Percentiles rank a stretch among this genome's conserved stretches.
phyloP scores from a whole-genome alignment of 2,329 filamentous ascomycete genomes.

The Aspergillus pseudoviridinutans region DNA sequence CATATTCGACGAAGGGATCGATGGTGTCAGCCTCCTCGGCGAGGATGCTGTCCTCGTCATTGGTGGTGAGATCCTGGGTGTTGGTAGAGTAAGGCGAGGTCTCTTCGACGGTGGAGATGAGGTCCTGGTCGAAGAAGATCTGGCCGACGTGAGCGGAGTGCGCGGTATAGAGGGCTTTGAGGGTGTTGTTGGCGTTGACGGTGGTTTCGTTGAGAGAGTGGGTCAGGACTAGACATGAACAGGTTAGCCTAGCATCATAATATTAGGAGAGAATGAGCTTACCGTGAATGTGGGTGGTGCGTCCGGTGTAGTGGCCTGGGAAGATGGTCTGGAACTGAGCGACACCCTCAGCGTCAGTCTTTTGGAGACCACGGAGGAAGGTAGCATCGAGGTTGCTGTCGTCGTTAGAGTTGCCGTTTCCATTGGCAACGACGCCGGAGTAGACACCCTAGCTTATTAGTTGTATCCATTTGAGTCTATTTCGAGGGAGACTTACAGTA shows the following conservation, averaged over 20 bases:
- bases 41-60: slow-evolving; percentile 50
- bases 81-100: slow-evolving; percentile 47
- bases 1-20: slow-evolving; percentile 57
- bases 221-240: slow-evolving; percentile 21
- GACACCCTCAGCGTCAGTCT: slow-evolving; percentile 40
- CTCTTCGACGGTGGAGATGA: slow-evolving; percentile 50
- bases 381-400: slow-evolving; percentile 39
- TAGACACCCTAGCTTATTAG: slow-evolving; percentile 31
- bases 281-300: slow-evolving; percentile 35
- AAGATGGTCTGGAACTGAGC: slow-evolving; percentile 42
- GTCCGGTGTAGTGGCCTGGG: slow-evolving; percentile 45
- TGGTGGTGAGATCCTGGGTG: slow-evolving; percentile 46
- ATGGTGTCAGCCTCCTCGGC: slow-evolving; percentile 48
- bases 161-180: slow-evolving; percentile 40
- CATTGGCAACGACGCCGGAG: slow-evolving; percentile 33
- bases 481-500: slow-evolving; percentile 20
- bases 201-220: slow-evolving; percentile 29
- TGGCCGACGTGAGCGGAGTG: slow-evolving; percentile 60
- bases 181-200: slow-evolving; percentile 48
- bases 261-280: neutral
- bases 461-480: neutral
- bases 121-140: slow-evolving; percentile 60
- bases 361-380: slow-evolving; percentile 44
- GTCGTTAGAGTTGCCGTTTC: slow-evolving; percentile 38
- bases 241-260: neutral